Evolutionary conservation across 257 asterid species (phyloP), one percentile per base, ranked within the genome.

Genomic region (Cynanchum wilfordii): DNA sequence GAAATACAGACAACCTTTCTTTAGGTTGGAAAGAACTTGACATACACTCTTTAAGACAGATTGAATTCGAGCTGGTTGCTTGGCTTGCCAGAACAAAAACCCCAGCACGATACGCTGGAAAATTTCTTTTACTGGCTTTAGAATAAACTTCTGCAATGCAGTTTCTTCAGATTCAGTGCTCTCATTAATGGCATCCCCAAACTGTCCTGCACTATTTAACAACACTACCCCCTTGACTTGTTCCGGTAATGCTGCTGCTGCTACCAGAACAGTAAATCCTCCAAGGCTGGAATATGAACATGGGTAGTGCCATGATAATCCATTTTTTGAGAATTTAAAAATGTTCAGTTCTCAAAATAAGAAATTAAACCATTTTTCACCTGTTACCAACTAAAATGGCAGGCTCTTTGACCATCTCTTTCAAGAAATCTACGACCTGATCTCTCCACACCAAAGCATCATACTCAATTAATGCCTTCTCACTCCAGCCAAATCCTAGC

Each of bases 401-500:
- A 11, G 97, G 97, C 77, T 87, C 93, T 85, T 84, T 85, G 60
- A 93, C 98, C 10, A 93, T 57, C 76, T 91, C 96, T 81, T 89
- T 86, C 82, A 93, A 68, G 69, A 91, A 91, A 83, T 93, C 97
- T 42, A 87, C 91, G 76, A 93, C 93, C 82, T 91, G 96, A 81
- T 93, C 98, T 76, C 91, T 89, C 98, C 98, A 93, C 40, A 91
- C 83, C 64, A 88, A 72, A 29, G 97, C 96, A 84, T 93, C 98
- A 51, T 93, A 93, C 20, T 93, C 96, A 73, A 91, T 80, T 47
- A 93, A 84, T 22, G 98, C 98, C 86, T 93, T 93, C 80, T 93
- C 98, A n/a, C 98, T 93, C 98, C 98, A 93, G 52, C 97, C 98
- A 72, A 93, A 93, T 17, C 98, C 98, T 36, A 93, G 79, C 84